Base-by-base conservation (phyloP, 2,329 filamentous ascomycete species). In the Hymenoscyphus salicellus region DNA sequence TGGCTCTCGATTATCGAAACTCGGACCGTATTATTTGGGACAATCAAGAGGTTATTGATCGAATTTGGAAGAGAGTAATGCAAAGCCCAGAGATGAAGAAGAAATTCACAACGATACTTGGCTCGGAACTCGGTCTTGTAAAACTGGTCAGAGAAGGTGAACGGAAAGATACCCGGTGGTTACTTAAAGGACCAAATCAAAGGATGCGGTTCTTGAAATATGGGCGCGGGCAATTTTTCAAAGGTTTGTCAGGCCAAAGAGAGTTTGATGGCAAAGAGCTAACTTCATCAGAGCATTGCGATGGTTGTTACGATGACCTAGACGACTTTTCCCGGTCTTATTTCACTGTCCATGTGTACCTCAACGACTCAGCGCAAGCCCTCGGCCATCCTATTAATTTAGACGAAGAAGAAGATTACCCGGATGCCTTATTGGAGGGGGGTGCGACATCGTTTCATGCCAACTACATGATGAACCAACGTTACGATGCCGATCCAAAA, bases 1-100 rank as follows among this genome's bases (percentile, higher is more conserved):
- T 86, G 57, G 76, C 81, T 5, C 78, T 83, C 1, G 81, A 85
- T 5, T 84, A 85, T 58, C 82, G 91, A 17, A 87, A 90, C 66
- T 89, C 89, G 71, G 88, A 88, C 16, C 83, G 91, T 4, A 91
- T 93, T 67, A 89, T 95, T 69, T 91, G 87, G 84, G 90, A 95
- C 72, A 77, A 83, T 16, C 79, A 82, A 58, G 83, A 84, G 1
- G 69, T 94, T 1, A 87, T 86, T 0, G 81, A 84, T 28, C 83
- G 85, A 26, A 71, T 95, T 0, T 89, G 89, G 83, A 79, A 78
- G 49, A 82, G 91, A 10, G 83, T 89, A 1, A 73, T 81, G 23
- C 76, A 83, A 26, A 69, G 75, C 56, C 75, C 79, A 1, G 80
- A 79, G 1, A 69, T 86, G 36, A 69, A 67, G 17, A 78, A 81